A percentile compares a stretch with the other conserved stretches of the same genome.
These are phyloP conservation scores for Hordeum vulgare DNA, from an alignment of 176 grass and related monocot species.

Conservation along the genomic window MorexV3_pseudomolecules_assembly NC_058520.1:525771774-525772273, in stretches of 20 bases:
- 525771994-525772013: constrained; percentile 98
- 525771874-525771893: constrained; percentile 95
- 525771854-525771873: neutral
- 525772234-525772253: neutral
- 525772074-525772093: neutral
- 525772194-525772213: constrained; percentile 98
- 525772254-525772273: constrained; percentile 11
- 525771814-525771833: neutral
- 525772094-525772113: neutral
- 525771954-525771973: constrained; percentile 94
- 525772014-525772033: constrained; percentile 95
- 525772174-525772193: constrained; percentile 99
- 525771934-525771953: constrained; percentile 95
- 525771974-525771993: constrained; percentile 98
- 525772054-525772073: constrained; percentile 48
- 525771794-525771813: constrained; percentile 49
- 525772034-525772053: constrained; percentile 89
- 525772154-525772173: constrained; percentile 99
- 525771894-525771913: constrained; percentile 96
- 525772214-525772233: constrained; percentile 53
- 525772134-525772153: constrained; percentile 99
- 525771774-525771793: constrained; percentile 98
- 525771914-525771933: constrained; percentile 98
- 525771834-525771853: neutral
- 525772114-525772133: constrained; percentile 7